These are phyloP conservation scores for Gracilariopsis chorda DNA, from an alignment of 23 red algal genomes.

Conservation along the genomic window DNA sequence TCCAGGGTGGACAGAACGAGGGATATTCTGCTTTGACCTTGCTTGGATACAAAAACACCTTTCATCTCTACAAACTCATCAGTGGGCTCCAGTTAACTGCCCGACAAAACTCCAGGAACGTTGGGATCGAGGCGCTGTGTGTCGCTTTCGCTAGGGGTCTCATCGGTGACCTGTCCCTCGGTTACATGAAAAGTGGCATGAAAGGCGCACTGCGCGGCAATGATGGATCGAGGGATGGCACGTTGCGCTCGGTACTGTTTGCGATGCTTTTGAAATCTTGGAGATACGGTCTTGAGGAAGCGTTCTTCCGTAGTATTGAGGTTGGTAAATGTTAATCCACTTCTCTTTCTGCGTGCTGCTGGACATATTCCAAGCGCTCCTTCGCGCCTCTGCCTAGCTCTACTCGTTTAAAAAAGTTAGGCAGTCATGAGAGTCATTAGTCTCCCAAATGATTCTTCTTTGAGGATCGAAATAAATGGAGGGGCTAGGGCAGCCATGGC, in stretches of 20 bases:
- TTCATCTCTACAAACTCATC: conserved; percentile 74
- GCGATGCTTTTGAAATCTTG: conserved; percentile 26
- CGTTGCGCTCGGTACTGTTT: conserved; percentile 18
- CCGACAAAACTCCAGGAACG: conserved; percentile 9
- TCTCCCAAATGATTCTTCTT: conserved; percentile 48
- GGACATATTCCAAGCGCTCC: background rate
- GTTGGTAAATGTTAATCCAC: background rate
- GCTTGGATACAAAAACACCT: conserved; percentile 50
- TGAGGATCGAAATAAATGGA: background rate
- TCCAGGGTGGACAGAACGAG: conserved; percentile 72
- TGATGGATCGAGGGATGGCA: background rate
- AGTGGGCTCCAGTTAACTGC: background rate
- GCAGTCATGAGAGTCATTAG: conserved; percentile 20
- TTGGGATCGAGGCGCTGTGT: background rate
- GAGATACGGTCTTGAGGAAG: conserved; percentile 34
- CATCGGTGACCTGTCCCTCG: conserved; percentile 32
- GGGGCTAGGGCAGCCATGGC: conserved; percentile 8
- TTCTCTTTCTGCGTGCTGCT: background rate
- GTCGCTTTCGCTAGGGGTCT: background rate
- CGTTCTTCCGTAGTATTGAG: conserved; percentile 20
- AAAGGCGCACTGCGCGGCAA: conserved; percentile 42
- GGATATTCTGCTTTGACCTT: conserved; percentile 35
- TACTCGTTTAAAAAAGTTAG: conserved; percentile 21
- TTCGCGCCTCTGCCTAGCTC: background rate
- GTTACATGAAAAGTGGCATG: conserved; percentile 34